Evolutionary conservation across 139 green algal species (phyloP).

Genomic region (Nannochloris sp.): DNA sequence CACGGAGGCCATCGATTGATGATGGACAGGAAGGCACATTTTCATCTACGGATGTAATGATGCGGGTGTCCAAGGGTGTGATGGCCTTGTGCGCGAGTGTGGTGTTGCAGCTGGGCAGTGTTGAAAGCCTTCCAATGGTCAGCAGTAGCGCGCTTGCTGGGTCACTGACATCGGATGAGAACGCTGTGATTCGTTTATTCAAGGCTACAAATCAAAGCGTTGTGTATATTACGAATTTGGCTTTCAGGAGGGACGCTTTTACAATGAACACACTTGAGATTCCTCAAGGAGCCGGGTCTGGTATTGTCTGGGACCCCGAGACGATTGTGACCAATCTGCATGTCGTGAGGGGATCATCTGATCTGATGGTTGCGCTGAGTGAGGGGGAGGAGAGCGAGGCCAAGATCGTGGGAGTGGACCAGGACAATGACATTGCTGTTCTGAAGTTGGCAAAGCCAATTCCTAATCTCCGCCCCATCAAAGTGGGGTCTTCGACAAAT

Average conservation of each 20-base stretch:
- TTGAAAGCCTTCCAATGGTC: slow-evolving; percentile 1
- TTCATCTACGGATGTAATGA: not conserved
- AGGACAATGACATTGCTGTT: slow-evolving; percentile 66
- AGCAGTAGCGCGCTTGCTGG: not conserved
- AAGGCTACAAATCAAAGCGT: slow-evolving; percentile 47
- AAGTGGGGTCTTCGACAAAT: slow-evolving; percentile 31
- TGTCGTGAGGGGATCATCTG: slow-evolving; percentile 45
- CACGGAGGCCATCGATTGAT: too few relatives aligned
- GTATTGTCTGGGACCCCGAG: slow-evolving; percentile 54
- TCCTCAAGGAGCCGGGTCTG: slow-evolving; percentile 52
- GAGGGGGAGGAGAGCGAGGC: slow-evolving; percentile 49
- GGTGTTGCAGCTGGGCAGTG: too few relatives aligned
- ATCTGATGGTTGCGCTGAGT: slow-evolving; percentile 49
- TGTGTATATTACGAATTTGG: slow-evolving; percentile 69
- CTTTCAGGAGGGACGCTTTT: slow-evolving; percentile 41
- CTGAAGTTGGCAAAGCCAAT: slow-evolving; percentile 31
- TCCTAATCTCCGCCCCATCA: slow-evolving; percentile 18
- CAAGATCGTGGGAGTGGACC: slow-evolving; percentile 63
- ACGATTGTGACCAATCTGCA: slow-evolving; percentile 64
- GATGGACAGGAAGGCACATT: too few relatives aligned
- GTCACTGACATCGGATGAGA: slow-evolving; percentile 29
- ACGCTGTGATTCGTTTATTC: slow-evolving; percentile 50
- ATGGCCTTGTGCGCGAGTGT: slow-evolving; percentile 6
- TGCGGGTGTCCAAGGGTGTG: slow-evolving; percentile 1
- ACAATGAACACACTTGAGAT: slow-evolving; percentile 59